phyloP scores from a whole-genome alignment of 257 asterid genomes.

The Solanum ossicruentum region DNA sequence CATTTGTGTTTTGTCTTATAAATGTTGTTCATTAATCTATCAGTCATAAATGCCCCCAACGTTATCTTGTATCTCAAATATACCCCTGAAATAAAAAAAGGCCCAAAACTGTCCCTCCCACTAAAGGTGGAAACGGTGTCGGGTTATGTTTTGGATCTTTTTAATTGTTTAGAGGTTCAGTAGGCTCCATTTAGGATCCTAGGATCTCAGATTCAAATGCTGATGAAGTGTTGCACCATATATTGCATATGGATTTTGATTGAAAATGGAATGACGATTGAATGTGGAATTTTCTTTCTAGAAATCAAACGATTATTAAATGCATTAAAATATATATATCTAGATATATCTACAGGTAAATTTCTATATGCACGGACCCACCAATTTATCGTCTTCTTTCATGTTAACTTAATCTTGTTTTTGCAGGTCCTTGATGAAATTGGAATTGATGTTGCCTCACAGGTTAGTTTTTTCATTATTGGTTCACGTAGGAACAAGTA shows the following conservation, averaged over 20 bases:
- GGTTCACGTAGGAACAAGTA: background rate
- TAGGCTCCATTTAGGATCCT: background rate
- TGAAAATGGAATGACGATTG: background rate
- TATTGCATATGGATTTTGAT: background rate
- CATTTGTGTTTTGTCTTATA: background rate
- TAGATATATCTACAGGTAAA: background rate
- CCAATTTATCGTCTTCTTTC: background rate
- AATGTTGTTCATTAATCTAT: background rate
- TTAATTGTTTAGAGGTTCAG: background rate
- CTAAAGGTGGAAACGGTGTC: background rate
- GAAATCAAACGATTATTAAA: background rate
- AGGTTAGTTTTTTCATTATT: slow-evolving; percentile 32
- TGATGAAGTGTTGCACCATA: background rate
- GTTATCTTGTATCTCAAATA: background rate
- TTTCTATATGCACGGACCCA: background rate
- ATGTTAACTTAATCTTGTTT: background rate
- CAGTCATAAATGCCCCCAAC: background rate
- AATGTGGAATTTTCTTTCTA: background rate
- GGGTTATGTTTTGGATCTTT: background rate
- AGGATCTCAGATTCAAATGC: background rate
- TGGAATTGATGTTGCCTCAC: slow-evolving; percentile 86
- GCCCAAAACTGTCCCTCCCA: background rate
- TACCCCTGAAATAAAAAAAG: background rate
- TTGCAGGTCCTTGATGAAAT: slow-evolving; percentile 90
- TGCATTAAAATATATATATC: background rate